phyloP scores from a whole-genome alignment of 2,329 filamentous ascomycete genomes.

The Colletotrichum horii region DNA sequence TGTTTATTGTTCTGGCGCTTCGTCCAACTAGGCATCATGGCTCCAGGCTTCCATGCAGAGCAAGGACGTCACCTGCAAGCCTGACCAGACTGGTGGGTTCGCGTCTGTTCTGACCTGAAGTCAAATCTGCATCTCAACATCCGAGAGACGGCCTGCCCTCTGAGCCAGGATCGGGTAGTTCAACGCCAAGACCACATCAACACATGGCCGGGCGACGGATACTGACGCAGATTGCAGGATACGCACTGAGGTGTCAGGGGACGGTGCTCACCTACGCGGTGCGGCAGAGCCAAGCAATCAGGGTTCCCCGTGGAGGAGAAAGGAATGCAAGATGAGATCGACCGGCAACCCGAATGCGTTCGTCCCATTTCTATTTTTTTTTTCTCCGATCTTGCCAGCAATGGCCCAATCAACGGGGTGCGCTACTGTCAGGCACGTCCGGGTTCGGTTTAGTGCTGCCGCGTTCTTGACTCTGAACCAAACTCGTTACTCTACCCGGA shows the following conservation, averaged over 20 bases:
- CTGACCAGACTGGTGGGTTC: constrained; percentile 1
- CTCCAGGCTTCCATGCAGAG: neutral
- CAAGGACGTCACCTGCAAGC: neutral
- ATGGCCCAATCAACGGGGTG: neutral
- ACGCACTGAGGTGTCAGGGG: constrained; percentile 9
- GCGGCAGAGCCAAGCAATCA: constrained; percentile 8
- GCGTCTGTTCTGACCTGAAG: constrained; percentile 6
- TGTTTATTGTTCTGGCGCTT: neutral
- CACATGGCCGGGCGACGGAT: neutral
- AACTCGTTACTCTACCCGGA: neutral
- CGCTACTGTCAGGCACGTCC: constrained; percentile 10
- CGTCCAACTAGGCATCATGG: neutral
- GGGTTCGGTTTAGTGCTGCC: neutral
- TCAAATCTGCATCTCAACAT: neutral
- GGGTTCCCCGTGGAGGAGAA: neutral
- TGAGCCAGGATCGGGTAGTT: neutral
- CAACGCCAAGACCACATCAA: neutral
- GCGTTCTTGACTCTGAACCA: neutral
- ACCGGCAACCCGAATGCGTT: neutral
- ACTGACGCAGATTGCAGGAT: neutral
- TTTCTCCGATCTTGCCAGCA: neutral
- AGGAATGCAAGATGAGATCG: neutral
- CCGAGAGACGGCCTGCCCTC: neutral
- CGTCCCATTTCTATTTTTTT: constrained; percentile 8
- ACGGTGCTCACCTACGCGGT: constrained; percentile 1